These are phyloP conservation scores for Tephrocybe sp. DNA, from an alignment of 768 basidiomycete genomes.

Conservation along the genomic window DNA sequence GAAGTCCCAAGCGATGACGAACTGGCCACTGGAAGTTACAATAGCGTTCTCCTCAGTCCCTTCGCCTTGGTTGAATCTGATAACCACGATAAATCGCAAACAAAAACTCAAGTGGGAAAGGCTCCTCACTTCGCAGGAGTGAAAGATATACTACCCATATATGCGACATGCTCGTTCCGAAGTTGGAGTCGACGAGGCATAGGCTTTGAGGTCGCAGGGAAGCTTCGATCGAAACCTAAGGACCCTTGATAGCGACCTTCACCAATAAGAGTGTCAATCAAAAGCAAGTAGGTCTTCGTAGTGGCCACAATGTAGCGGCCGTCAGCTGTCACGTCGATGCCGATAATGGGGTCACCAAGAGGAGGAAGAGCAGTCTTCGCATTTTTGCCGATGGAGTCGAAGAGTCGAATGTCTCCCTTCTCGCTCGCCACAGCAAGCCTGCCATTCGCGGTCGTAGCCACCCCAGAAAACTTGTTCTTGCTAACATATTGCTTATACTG, in stretches of 20 bases:
- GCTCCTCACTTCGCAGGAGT: slow-evolving; percentile 81
- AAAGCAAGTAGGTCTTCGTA: slow-evolving; percentile 87
- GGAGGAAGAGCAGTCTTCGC: slow-evolving; percentile 97
- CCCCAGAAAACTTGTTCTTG: slow-evolving; percentile 94
- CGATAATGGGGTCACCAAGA: slow-evolving; percentile 91
- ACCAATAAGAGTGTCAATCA: slow-evolving; percentile 94
- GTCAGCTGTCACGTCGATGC: slow-evolving; percentile 90
- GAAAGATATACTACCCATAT: slow-evolving; percentile 89
- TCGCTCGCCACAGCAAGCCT: slow-evolving; percentile 91
- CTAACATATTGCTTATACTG: slow-evolving; percentile 95
- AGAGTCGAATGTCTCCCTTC: slow-evolving; percentile 95
- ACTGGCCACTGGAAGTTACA: slow-evolving; percentile 90
- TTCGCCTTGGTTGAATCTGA: slow-evolving; percentile 89
- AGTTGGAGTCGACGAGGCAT: slow-evolving; percentile 85
- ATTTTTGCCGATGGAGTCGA: slow-evolving; percentile 95
- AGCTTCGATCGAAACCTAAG: slow-evolving; percentile 89
- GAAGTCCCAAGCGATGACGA: slow-evolving; percentile 97
- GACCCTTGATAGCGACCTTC: slow-evolving; percentile 82
- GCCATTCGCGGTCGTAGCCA: slow-evolving; percentile 83
- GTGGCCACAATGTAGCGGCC: slow-evolving; percentile 96
- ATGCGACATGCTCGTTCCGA: slow-evolving; percentile 88
- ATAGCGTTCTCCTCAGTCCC: slow-evolving; percentile 92
- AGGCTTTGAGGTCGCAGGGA: slow-evolving; percentile 93
- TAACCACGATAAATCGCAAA: neutral
- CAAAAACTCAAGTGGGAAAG: slow-evolving; percentile 1